A percentile compares a stretch with the other conserved stretches of the same genome.
phyloP scores from a whole-genome alignment of 768 basidiomycete genomes.

The Neoboletus subvelutipes region DNA sequence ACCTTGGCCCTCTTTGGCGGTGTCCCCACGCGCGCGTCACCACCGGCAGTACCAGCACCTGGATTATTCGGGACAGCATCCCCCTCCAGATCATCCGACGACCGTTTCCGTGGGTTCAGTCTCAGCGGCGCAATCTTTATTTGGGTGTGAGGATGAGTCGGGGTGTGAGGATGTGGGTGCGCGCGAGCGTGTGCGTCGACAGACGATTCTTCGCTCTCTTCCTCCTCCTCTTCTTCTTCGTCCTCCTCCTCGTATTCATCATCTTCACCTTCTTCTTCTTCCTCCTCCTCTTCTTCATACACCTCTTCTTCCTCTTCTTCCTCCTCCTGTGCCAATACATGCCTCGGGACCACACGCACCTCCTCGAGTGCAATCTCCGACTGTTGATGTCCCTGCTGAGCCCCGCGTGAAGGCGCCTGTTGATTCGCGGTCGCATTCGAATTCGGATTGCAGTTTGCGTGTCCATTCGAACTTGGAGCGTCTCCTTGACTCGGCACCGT shows the following conservation, averaged over 20 bases:
- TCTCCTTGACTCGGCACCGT: constrained; percentile 31
- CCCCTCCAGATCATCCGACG: constrained; percentile 38
- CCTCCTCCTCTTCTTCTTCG: too few relatives aligned
- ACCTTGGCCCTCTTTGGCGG: constrained; percentile 43
- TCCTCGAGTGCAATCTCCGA: constrained; percentile 30
- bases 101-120: constrained; percentile 34
- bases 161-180: constrained; percentile 6
- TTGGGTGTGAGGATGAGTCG: neutral
- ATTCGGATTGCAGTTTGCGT: neutral
- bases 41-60: neutral
- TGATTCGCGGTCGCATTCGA: constrained; percentile 2
- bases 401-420: constrained; percentile 10
- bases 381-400: constrained; percentile 11
- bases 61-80: constrained; percentile 11
- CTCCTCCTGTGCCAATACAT: constrained; percentile 27
- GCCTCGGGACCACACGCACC: constrained; percentile 19
- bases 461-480: constrained; percentile 10
- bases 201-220: constrained; percentile 29
- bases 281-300: constrained; percentile 23
- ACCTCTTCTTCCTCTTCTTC: constrained; percentile 29
- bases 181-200: constrained; percentile 4
- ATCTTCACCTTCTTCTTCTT: too few relatives aligned
- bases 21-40: constrained; percentile 26
- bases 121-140: constrained; percentile 13
- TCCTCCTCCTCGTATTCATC: too few relatives aligned